phyloP scores from a whole-genome alignment of 2,329 filamentous ascomycete species.

The Metarhizium brunneum region DNA sequence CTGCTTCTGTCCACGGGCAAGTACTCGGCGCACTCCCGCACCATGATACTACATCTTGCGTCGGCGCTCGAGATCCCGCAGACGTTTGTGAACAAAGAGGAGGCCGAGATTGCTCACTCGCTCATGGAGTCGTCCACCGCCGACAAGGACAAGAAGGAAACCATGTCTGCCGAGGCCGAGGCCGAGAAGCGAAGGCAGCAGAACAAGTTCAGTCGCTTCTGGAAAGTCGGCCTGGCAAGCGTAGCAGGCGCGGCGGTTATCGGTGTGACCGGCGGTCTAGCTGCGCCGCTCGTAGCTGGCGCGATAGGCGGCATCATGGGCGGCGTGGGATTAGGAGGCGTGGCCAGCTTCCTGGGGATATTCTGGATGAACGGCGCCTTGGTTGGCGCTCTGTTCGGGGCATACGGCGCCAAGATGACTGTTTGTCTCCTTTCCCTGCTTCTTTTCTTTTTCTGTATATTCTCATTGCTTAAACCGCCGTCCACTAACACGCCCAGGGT shows the following conservation, averaged over 20 bases:
- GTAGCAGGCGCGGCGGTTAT: slow-evolving; percentile 84
- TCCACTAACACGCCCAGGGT: slow-evolving; percentile 35
- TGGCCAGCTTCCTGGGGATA: slow-evolving; percentile 77
- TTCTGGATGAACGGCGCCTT: slow-evolving; percentile 80
- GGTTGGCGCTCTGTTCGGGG: slow-evolving; percentile 80
- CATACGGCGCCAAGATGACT: slow-evolving; percentile 72
- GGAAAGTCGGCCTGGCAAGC: slow-evolving; percentile 85
- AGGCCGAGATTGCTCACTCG: slow-evolving; percentile 66
- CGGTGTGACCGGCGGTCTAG: slow-evolving; percentile 86
- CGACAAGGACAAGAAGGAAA: slow-evolving; percentile 27
- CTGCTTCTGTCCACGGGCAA: slow-evolving; percentile 62
- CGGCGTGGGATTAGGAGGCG: slow-evolving; percentile 73
- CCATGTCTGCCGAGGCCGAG: slow-evolving; percentile 68
- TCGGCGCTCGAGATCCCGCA: slow-evolving; percentile 57
- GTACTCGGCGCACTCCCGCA: slow-evolving; percentile 66
- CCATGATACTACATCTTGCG: slow-evolving; percentile 57
- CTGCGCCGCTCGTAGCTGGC: slow-evolving; percentile 78
- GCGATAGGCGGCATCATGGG: slow-evolving; percentile 80
- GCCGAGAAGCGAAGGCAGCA: slow-evolving; percentile 63
- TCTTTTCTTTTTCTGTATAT: too few species aligned
- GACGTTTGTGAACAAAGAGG: slow-evolving; percentile 54
- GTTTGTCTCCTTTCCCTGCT: slow-evolving; percentile 17
- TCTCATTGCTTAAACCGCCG: too few species aligned
- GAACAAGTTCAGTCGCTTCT: slow-evolving; percentile 61
- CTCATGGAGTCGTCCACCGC: slow-evolving; percentile 56